Evolutionary conservation across 2,329 filamentous ascomycete genomes (phyloP).

Genomic region (Diaporthe citriasiana): DNA sequence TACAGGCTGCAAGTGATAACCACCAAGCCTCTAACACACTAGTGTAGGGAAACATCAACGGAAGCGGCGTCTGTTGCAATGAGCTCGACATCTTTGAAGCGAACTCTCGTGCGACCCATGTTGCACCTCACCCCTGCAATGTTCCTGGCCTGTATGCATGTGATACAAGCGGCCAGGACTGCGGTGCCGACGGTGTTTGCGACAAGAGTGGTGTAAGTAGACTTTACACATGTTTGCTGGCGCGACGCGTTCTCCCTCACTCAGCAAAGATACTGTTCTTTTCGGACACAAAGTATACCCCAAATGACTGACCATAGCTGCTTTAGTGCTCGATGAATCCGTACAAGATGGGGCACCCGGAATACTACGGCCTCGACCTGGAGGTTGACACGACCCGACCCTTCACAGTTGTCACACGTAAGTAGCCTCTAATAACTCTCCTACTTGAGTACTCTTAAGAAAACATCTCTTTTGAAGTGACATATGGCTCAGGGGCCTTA

Average conservation of each 20-base stretch:
- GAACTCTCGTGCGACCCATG: conserved; percentile 69
- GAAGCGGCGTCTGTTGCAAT: conserved; percentile 73
- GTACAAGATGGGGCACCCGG: conserved; percentile 43
- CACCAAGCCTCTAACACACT: conserved; percentile 41
- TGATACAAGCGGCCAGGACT: conserved; percentile 48
- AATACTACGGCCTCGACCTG: conserved; percentile 53
- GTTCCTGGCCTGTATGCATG: conserved; percentile 58
- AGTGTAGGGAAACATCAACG: conserved; percentile 66
- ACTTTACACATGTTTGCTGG: neutral
- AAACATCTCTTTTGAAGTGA: neutral
- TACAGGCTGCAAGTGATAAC: conserved; percentile 34
- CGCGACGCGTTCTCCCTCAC: neutral
- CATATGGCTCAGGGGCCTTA: too few relatives aligned
- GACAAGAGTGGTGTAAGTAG: conserved; percentile 50
- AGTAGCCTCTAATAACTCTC: neutral
- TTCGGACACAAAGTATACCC: too few relatives aligned
- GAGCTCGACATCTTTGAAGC: conserved; percentile 80
- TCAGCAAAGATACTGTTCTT: neutral
- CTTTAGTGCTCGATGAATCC: conserved; percentile 53
- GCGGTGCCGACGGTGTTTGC: conserved; percentile 50
- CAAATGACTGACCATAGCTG: neutral
- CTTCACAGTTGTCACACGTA: conserved; percentile 62
- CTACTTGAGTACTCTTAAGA: neutral
- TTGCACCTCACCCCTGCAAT: conserved; percentile 72
- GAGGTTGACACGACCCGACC: conserved; percentile 55